A percentile compares a stretch with the other conserved stretches of the same genome.
phyloP scores from a whole-genome alignment of 495 filamentous ascomycete genomes.

The Hypoxylon subgilvum region DNA sequence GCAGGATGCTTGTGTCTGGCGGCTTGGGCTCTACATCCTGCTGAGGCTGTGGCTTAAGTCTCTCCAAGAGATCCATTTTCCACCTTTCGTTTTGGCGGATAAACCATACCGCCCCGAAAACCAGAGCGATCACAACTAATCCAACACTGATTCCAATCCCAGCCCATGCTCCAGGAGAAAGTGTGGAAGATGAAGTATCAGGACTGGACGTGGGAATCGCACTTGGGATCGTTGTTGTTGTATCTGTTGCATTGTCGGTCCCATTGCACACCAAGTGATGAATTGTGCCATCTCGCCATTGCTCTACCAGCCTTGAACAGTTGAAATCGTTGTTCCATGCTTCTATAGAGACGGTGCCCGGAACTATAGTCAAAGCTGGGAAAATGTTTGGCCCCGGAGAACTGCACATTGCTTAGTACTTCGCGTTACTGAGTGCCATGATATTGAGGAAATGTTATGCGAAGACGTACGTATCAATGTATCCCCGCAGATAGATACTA shows the following conservation, averaged over 20 bases:
- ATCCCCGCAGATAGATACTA: conserved; percentile 9
- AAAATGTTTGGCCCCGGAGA: conserved; percentile 10
- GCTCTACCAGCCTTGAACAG: conserved; percentile 6
- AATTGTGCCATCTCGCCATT: conserved; percentile 3
- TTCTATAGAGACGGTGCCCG: conserved; percentile 6
- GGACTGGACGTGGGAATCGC: not conserved
- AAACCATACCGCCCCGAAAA: not conserved
- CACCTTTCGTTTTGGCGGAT: too few relatives aligned
- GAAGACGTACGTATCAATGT: conserved; percentile 8
- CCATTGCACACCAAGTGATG: conserved; percentile 8
- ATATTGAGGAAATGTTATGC: too few relatives aligned
- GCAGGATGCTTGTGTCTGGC: too few relatives aligned
- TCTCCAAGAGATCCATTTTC: too few relatives aligned
- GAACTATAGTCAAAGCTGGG: not conserved
- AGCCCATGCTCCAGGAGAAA: conserved; percentile 7
- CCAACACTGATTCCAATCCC: conserved; percentile 6
- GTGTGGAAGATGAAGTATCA: not conserved
- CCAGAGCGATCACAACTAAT: not conserved
- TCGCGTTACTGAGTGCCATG: too few relatives aligned
- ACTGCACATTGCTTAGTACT: not conserved
- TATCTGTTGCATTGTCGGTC: conserved; percentile 5
- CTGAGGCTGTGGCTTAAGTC: too few relatives aligned
- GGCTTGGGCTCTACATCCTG: too few relatives aligned
- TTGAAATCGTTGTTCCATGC: conserved; percentile 13
- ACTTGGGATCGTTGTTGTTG: not conserved